Conservation (phyloP, 2,329 filamentous ascomycete species). For the Botryosphaeria dothidea region DNA sequence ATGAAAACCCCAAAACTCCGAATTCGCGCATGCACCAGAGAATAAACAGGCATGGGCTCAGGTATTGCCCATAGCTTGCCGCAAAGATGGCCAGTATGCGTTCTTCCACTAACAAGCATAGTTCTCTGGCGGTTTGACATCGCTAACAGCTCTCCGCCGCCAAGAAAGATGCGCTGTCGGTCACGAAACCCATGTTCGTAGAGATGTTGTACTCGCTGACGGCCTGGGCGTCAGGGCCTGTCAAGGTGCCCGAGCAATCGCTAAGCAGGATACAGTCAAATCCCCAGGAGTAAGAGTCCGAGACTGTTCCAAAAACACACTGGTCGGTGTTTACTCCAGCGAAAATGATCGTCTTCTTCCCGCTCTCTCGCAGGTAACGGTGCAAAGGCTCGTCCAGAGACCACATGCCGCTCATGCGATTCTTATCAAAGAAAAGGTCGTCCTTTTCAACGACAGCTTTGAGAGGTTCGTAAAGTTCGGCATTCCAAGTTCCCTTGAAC, state of each 20-base stretch:
- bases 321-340: slow-evolving; percentile 47
- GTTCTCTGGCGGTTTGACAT: too few relatives aligned
- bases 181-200: slow-evolving; percentile 46
- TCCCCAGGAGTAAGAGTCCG: slow-evolving; percentile 44
- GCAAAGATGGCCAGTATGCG: too few relatives aligned
- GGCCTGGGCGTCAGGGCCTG: slow-evolving; percentile 39
- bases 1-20: background rate
- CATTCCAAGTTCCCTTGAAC: slow-evolving; percentile 46
- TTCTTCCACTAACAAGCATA: too few relatives aligned
- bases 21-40: background rate
- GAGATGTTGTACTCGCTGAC: slow-evolving; percentile 44
- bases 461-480: slow-evolving; percentile 43
- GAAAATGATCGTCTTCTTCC: slow-evolving; percentile 45
- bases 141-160: background rate
- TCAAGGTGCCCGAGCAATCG: slow-evolving; percentile 46
- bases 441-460: slow-evolving; percentile 37
- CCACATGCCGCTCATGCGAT: slow-evolving; percentile 46
- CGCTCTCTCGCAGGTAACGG: slow-evolving; percentile 40
- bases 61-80: too few relatives aligned
- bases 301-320: slow-evolving; percentile 44
- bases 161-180: slow-evolving; percentile 35
- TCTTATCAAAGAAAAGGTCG: slow-evolving; percentile 47
- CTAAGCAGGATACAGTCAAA: slow-evolving; percentile 44
- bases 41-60: too few relatives aligned
- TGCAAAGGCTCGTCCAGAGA: slow-evolving; percentile 42